These are phyloP conservation scores for Firmiana major DNA, from an alignment of 345 rosid genomes.

Conservation along the genomic window DNA sequence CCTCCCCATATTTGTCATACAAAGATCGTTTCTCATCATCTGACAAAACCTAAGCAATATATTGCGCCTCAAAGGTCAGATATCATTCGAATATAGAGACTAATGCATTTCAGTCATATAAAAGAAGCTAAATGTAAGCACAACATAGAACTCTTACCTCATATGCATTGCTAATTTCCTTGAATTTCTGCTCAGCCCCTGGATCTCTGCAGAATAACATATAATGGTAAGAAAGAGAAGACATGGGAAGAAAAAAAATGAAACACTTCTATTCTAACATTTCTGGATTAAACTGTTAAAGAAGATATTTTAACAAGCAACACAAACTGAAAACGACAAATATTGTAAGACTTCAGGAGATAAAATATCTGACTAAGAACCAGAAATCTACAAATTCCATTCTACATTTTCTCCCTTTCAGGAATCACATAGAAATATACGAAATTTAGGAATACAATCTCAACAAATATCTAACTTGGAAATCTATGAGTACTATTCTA, in stretches of 20 bases:
- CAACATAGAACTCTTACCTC: slow-evolving; percentile 52
- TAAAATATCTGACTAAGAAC: not conserved
- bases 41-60: slow-evolving; percentile 67
- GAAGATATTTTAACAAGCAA: not conserved
- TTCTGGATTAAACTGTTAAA: not conserved
- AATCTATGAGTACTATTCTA: not conserved
- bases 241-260: not conserved
- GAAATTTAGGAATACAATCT: not conserved
- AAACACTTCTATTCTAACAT: not conserved
- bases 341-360: not conserved
- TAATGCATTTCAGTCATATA: not conserved
- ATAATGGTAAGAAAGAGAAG: slow-evolving; percentile 6
- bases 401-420: not conserved
- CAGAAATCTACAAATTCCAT: not conserved
- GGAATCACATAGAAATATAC: not conserved
- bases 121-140: slow-evolving; percentile 14
- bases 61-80: slow-evolving; percentile 11
- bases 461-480: not conserved
- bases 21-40: slow-evolving; percentile 95
- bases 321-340: slow-evolving; percentile 4
- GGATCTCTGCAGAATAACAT: slow-evolving; percentile 60
- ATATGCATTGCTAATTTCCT: slow-evolving; percentile 96
- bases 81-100: not conserved
- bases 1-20: slow-evolving; percentile 94
- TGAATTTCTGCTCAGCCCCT: slow-evolving; percentile 88